Conservation (phyloP, 495 filamentous ascomycete genomes). For the Beverwykella pulmonaria region DNA sequence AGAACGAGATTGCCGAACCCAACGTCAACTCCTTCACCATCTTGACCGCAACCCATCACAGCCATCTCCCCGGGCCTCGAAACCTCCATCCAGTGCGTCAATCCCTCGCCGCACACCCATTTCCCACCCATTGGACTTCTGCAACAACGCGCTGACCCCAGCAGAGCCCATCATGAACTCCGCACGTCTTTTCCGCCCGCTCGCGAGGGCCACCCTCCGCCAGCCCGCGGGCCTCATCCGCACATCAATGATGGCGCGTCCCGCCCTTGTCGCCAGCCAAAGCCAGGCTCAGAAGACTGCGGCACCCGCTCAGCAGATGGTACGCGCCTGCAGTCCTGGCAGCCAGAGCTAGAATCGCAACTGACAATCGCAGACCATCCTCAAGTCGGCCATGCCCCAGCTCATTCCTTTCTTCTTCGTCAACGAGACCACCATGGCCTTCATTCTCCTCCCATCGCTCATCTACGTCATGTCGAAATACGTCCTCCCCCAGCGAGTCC, state of each 20-base stretch:
- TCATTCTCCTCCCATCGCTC: slow-evolving; percentile 41
- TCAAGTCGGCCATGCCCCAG: slow-evolving; percentile 47
- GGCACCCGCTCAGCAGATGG: slow-evolving; percentile 25
- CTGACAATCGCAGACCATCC: slow-evolving; percentile 32
- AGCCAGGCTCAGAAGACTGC: slow-evolving; percentile 30
- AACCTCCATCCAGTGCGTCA: slow-evolving; percentile 28
- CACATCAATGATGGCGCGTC: slow-evolving; percentile 30
- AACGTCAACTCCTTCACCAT: slow-evolving; percentile 17
- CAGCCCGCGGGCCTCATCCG: slow-evolving; percentile 28
- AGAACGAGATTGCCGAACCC: slow-evolving; percentile 14
- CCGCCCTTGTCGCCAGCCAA: slow-evolving; percentile 28
- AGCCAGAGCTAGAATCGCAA: background rate
- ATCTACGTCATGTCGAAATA: slow-evolving; percentile 47
- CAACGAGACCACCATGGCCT: slow-evolving; percentile 45
- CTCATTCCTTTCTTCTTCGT: slow-evolving; percentile 48
- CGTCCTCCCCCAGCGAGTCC: slow-evolving; percentile 42
- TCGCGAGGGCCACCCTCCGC: slow-evolving; percentile 37
- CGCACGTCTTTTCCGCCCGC: slow-evolving; percentile 39
- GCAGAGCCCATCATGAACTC: slow-evolving; percentile 41
- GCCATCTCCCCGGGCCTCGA: slow-evolving; percentile 29
- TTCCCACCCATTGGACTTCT: slow-evolving; percentile 19
- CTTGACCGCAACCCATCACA: slow-evolving; percentile 13
- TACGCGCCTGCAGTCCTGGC: background rate
- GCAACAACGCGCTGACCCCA: slow-evolving; percentile 19
- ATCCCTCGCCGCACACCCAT: slow-evolving; percentile 1